These are phyloP conservation scores for Scheffersomyces stipitis DNA, from an alignment of 805 yeast species.

Conservation along the genomic window DNA sequence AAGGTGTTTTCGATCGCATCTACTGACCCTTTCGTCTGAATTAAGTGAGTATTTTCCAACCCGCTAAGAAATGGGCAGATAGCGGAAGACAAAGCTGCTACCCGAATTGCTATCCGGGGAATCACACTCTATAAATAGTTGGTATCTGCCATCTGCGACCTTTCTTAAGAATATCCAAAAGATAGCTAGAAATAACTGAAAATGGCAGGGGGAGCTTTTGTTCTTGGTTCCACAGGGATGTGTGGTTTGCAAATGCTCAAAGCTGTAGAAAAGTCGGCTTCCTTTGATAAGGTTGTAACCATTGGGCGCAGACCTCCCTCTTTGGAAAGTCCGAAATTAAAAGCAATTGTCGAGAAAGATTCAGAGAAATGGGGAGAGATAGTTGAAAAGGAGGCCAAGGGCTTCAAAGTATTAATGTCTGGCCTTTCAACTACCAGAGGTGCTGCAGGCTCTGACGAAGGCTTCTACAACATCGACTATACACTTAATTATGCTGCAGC, in stretches of 20 bases:
- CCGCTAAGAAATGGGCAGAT: no score
- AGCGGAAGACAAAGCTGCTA: no score
- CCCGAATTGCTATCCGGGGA: no score
- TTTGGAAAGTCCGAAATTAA: slow-evolving; percentile 29
- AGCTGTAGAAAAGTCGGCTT: slow-evolving; percentile 35
- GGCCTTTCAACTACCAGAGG: slow-evolving; percentile 76
- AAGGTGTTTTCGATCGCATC: no score
- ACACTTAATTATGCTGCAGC: slow-evolving; percentile 71
- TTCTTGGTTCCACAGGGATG: slow-evolving; percentile 76
- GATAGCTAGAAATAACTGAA: no score
- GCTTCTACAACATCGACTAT: slow-evolving; percentile 70
- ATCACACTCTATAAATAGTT: no score
- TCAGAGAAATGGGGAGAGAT: slow-evolving; percentile 50
- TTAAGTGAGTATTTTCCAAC: no score
- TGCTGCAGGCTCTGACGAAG: slow-evolving; percentile 67
- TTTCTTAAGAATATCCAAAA: no score
- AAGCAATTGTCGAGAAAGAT: slow-evolving; percentile 45
- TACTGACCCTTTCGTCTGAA: no score
- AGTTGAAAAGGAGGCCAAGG: slow-evolving; percentile 30
- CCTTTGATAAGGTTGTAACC: slow-evolving; percentile 44
- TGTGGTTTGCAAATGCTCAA: slow-evolving; percentile 62
- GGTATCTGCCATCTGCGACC: no score
- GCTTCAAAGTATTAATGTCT: slow-evolving; percentile 51
- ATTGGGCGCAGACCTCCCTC: slow-evolving; percentile 50
- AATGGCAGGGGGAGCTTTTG: no score